Conservation (phyloP, 2,329 filamentous ascomycete species). For the Trichophyton simii region DNA sequence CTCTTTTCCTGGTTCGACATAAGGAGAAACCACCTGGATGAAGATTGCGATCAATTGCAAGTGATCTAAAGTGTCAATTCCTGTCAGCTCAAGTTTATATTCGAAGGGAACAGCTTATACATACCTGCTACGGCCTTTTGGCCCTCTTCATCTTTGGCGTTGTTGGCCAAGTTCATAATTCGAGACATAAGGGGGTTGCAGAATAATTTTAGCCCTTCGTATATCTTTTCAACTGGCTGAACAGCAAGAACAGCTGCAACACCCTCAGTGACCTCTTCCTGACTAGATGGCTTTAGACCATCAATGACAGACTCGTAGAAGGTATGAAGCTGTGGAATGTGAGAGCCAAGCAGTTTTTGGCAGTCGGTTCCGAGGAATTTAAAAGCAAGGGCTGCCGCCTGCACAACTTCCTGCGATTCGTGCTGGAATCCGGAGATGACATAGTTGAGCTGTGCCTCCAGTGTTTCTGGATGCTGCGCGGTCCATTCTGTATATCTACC, state of each 20-base stretch:
- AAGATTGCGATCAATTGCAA: constrained; percentile 87
- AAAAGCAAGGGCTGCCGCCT: constrained; percentile 84
- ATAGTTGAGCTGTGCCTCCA: constrained; percentile 87
- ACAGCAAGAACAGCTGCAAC: constrained; percentile 84
- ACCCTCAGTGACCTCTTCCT: constrained; percentile 93
- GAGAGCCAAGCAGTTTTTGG: constrained; percentile 68
- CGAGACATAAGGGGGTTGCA: constrained; percentile 80
- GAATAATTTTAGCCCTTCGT: constrained; percentile 78
- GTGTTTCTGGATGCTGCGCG: constrained; percentile 77
- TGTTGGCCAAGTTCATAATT: constrained; percentile 75
- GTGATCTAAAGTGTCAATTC: constrained; percentile 50
- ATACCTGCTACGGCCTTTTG: constrained; percentile 75
- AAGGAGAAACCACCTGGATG: constrained; percentile 64
- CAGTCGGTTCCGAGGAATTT: constrained; percentile 97
- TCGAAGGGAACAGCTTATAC: constrained; percentile 14
- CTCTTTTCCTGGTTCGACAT: constrained; percentile 56
- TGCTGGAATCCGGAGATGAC: constrained; percentile 88
- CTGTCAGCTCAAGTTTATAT: constrained; percentile 10
- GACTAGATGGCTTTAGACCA: constrained; percentile 69
- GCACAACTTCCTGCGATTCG: constrained; percentile 76
- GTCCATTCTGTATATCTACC: constrained; percentile 98
- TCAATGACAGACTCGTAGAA: constrained; percentile 89
- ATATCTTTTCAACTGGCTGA: constrained; percentile 67
- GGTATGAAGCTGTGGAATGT: constrained; percentile 72
- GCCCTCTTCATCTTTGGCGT: constrained; percentile 66